Conservation (phyloP, 495 filamentous ascomycete genomes). For the Aspergillus steynii region DNA sequence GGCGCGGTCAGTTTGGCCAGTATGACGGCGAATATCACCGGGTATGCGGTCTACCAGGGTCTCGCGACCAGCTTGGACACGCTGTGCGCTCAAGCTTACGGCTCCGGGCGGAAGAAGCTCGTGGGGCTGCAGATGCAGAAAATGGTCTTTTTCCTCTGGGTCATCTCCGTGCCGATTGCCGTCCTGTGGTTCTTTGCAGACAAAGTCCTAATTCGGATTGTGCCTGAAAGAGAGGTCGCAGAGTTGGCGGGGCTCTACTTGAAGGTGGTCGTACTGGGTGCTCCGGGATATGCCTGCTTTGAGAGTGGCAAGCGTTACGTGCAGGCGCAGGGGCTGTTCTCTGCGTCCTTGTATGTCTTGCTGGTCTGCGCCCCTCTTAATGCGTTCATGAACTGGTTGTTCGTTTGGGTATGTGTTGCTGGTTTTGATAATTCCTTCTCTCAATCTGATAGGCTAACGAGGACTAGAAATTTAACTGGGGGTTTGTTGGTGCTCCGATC, state of each 20-base stretch:
- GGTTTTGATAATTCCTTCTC: neutral
- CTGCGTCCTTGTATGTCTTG: slow-evolving; percentile 64
- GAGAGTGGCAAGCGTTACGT: slow-evolving; percentile 73
- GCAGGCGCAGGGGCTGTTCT: slow-evolving; percentile 74
- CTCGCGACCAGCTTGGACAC: slow-evolving; percentile 74
- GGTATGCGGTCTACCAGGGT: slow-evolving; percentile 71
- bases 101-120: slow-evolving; percentile 65
- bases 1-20: slow-evolving; percentile 65
- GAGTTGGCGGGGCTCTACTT: slow-evolving; percentile 66
- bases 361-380: slow-evolving; percentile 71
- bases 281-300: slow-evolving; percentile 70
- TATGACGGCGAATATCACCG: slow-evolving; percentile 74
- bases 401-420: slow-evolving; percentile 63
- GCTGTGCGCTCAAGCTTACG: slow-evolving; percentile 75
- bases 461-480: slow-evolving; percentile 62
- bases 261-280: slow-evolving; percentile 63
- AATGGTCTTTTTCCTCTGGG: slow-evolving; percentile 65
- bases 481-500: slow-evolving; percentile 81
- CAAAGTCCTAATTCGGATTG: slow-evolving; percentile 58
- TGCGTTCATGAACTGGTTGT: slow-evolving; percentile 71
- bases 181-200: slow-evolving; percentile 64
- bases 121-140: slow-evolving; percentile 73
- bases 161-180: slow-evolving; percentile 64
- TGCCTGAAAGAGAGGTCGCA: slow-evolving; percentile 66
- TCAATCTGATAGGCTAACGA: slow-evolving; percentile 12